These are phyloP conservation scores for Cryptococcus sp. DNA, from an alignment of 1,284 basidiomycete genomes.

Conservation along the genomic window DNA sequence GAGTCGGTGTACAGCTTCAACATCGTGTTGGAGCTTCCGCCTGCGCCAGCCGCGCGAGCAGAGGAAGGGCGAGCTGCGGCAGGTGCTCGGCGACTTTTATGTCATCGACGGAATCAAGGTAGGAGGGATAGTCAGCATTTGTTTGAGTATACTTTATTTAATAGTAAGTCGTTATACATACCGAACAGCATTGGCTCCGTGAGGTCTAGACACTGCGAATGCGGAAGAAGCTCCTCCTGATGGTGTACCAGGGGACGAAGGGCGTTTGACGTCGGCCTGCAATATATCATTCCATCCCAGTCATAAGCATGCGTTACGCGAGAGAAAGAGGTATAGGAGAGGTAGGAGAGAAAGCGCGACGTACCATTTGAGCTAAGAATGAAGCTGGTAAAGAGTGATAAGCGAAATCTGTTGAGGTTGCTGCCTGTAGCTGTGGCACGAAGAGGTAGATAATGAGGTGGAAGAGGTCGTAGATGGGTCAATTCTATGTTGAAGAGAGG, in stretches of 20 bases:
- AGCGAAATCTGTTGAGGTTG: too few relatives aligned
- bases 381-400: too few relatives aligned
- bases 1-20: conserved; percentile 93
- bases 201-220: conserved; percentile 47
- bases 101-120: background rate
- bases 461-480: too few relatives aligned
- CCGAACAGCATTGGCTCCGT: conserved; percentile 52
- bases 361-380: too few relatives aligned
- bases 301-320: background rate
- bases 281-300: background rate
- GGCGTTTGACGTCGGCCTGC: conserved; percentile 47
- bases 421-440: too few relatives aligned
- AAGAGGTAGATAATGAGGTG: too few relatives aligned
- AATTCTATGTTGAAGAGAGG: too few relatives aligned
- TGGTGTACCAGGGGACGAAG: conserved; percentile 42
- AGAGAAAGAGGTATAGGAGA: too few relatives aligned
- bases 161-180: conserved; percentile 13
- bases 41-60: conserved; percentile 87
- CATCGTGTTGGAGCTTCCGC: conserved; percentile 97
- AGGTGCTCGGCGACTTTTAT: conserved; percentile 74
- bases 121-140: background rate
- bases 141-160: too few relatives aligned
- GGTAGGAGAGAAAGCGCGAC: too few relatives aligned
- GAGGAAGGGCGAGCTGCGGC: conserved; percentile 80
- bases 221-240: conserved; percentile 36